phyloP scores from a whole-genome alignment of 768 basidiomycete genomes.

The button mushroom (Agaricus bisporus) region DNA sequence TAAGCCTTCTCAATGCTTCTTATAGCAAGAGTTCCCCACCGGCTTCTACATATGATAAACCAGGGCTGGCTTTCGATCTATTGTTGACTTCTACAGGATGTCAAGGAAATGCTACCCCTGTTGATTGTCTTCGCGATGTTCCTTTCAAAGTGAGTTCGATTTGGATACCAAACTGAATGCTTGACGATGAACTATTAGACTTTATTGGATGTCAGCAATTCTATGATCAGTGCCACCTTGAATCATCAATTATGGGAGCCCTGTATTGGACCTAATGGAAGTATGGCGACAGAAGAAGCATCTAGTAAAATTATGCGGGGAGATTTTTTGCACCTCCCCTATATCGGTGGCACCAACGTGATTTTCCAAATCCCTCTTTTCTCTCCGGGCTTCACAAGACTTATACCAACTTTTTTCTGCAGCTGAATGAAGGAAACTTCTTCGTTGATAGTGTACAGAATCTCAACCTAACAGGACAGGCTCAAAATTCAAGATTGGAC shows the following conservation, averaged over 20 bases:
- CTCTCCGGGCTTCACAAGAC: no score
- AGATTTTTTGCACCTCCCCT: slow-evolving; percentile 47
- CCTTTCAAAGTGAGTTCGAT: slow-evolving; percentile 37
- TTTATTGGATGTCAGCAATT: slow-evolving; percentile 41
- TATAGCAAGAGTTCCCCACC: slow-evolving; percentile 48
- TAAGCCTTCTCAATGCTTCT: no score
- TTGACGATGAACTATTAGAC: slow-evolving; percentile 26
- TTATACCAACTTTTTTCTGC: no score
- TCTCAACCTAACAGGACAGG: slow-evolving; percentile 29
- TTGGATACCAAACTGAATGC: not conserved
- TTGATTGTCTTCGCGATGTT: slow-evolving; percentile 39
- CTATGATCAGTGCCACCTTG: slow-evolving; percentile 36
- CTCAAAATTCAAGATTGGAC: slow-evolving; percentile 39
- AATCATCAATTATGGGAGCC: slow-evolving; percentile 57
- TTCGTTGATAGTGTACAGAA: no score
- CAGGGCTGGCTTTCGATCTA: slow-evolving; percentile 44
- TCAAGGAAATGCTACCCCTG: slow-evolving; percentile 26
- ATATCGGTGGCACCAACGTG: slow-evolving; percentile 52
- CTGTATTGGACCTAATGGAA: slow-evolving; percentile 43
- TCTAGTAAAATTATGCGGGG: slow-evolving; percentile 39
- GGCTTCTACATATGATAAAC: slow-evolving; percentile 40
- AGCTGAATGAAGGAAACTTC: no score
- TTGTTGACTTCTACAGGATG: slow-evolving; percentile 43
- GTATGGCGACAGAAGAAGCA: slow-evolving; percentile 39
- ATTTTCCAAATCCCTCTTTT: no score